phyloP scores from a whole-genome alignment of 2,329 filamentous ascomycete genomes.

The Colletotrichum neosansevieriae region DNA sequence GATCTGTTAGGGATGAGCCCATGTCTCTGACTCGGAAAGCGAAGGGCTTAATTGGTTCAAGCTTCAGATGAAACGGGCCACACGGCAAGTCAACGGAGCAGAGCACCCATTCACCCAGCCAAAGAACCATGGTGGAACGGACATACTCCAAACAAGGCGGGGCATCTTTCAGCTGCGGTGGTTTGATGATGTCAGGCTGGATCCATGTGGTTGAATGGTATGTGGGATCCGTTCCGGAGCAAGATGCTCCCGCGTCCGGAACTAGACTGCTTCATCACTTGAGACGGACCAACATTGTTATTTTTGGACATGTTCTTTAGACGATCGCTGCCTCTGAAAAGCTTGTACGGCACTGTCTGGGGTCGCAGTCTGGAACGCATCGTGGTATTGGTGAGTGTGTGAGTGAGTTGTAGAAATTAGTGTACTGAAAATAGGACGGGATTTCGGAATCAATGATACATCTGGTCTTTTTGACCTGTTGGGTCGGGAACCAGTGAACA shows the following conservation, averaged over 20 bases:
- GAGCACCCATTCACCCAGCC: background rate
- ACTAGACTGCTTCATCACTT: constrained; percentile 2
- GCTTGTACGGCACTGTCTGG: no score
- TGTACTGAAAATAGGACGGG: no score
- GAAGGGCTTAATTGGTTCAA: constrained; percentile 19
- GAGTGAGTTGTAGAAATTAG: no score
- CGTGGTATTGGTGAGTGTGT: no score
- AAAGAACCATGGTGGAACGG: constrained; percentile 1
- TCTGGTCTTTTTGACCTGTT: no score
- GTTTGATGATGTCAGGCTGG: background rate
- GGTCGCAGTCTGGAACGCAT: no score
- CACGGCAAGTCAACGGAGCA: background rate
- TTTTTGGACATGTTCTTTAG: background rate
- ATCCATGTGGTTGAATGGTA: background rate
- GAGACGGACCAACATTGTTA: constrained; percentile 1
- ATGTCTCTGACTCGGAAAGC: background rate
- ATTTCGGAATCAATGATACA: no score
- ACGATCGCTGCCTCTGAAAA: background rate
- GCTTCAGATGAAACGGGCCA: constrained; percentile 32
- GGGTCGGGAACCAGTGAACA: no score
- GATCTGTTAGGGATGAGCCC: background rate
- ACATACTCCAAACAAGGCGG: constrained; percentile 11
- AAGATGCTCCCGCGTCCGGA: background rate
- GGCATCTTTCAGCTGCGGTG: constrained; percentile 15
- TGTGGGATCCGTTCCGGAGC: background rate